Percentiles rank a stretch among this genome's conserved stretches.
phyloP scores from a whole-genome alignment of 2,329 filamentous ascomycete species.

The Talaromyces funiculosus region DNA sequence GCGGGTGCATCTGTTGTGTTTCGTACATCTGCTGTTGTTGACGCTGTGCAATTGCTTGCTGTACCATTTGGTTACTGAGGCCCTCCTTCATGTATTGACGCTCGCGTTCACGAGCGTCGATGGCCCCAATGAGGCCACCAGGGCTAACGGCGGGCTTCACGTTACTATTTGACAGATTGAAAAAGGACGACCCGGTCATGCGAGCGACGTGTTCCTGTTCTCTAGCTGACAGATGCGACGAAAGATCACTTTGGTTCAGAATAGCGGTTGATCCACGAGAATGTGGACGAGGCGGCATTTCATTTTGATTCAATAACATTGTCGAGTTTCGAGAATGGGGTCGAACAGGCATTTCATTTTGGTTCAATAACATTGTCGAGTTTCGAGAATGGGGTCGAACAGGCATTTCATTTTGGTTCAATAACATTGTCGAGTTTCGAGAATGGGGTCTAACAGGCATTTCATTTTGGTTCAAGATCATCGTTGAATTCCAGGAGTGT shows the following conservation, averaged over 20 bases:
- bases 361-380: constrained; percentile 47
- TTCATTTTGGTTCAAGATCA: constrained; percentile 47
- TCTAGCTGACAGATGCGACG: constrained; percentile 66
- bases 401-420: constrained; percentile 10
- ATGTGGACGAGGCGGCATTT: constrained; percentile 35
- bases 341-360: constrained; percentile 33
- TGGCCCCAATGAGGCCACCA: constrained; percentile 67
- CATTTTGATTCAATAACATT: constrained; percentile 8
- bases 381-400: constrained; percentile 54
- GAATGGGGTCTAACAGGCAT: constrained; percentile 1
- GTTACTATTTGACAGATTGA: constrained; percentile 57
- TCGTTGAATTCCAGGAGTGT: constrained; percentile 55
- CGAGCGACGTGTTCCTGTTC: constrained; percentile 87
- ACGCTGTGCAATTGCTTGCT: constrained; percentile 65
- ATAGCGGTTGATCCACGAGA: constrained; percentile 55
- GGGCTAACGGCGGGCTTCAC: constrained; percentile 46
- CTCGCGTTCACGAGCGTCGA: constrained; percentile 74
- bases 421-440: constrained; percentile 4
- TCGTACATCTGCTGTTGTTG: constrained; percentile 52
- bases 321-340: constrained; percentile 7
- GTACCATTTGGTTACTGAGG: constrained; percentile 63
- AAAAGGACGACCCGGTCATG: constrained; percentile 69
- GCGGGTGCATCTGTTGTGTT: constrained; percentile 25
- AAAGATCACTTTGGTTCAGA: constrained; percentile 48
- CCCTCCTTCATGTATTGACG: constrained; percentile 65